A percentile compares a stretch with the other conserved stretches of the same genome.
phyloP scores from a whole-genome alignment of 1,284 basidiomycete genomes.

The Heterobasidion parviporum region DNA sequence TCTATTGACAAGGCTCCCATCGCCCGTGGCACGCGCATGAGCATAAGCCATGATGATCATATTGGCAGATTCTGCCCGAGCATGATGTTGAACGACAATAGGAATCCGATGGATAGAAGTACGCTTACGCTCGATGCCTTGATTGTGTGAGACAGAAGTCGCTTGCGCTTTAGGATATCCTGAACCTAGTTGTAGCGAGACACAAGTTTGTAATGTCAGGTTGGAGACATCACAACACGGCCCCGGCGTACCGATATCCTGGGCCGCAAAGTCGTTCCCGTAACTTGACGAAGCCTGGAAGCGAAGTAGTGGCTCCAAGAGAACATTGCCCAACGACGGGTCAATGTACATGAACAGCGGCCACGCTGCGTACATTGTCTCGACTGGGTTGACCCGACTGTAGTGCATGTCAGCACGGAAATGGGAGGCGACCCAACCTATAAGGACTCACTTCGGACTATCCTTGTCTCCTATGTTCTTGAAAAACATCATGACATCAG shows the following conservation, averaged over 20 bases:
- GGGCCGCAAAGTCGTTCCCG: slow-evolving; percentile 25
- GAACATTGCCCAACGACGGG: slow-evolving; percentile 26
- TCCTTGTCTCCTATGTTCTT: slow-evolving; percentile 27
- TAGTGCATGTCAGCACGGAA: too few species aligned
- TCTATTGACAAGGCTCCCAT: slow-evolving; percentile 21
- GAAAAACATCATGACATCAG: slow-evolving; percentile 41
- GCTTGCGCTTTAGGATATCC: slow-evolving; percentile 19
- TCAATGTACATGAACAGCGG: slow-evolving; percentile 41
- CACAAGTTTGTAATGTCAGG: too few species aligned
- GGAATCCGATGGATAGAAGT: too few species aligned
- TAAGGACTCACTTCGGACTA: neutral
- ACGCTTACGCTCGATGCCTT: slow-evolving; percentile 21
- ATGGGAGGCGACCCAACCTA: too few species aligned
- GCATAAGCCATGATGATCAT: slow-evolving; percentile 33
- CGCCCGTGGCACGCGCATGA: slow-evolving; percentile 26
- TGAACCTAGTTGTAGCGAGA: too few species aligned
- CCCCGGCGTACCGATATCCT: too few species aligned
- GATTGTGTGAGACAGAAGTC: slow-evolving; percentile 14
- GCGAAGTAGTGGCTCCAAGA: slow-evolving; percentile 37
- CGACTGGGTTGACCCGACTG: slow-evolving; percentile 36
- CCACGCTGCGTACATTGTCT: slow-evolving; percentile 38
- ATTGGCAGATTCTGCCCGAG: slow-evolving; percentile 24
- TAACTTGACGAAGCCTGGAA: slow-evolving; percentile 25
- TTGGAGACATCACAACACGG: too few species aligned
- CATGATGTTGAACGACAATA: neutral